phyloP scores from a whole-genome alignment of 257 asterid genomes.

The Ilex aquifolium region DNA sequence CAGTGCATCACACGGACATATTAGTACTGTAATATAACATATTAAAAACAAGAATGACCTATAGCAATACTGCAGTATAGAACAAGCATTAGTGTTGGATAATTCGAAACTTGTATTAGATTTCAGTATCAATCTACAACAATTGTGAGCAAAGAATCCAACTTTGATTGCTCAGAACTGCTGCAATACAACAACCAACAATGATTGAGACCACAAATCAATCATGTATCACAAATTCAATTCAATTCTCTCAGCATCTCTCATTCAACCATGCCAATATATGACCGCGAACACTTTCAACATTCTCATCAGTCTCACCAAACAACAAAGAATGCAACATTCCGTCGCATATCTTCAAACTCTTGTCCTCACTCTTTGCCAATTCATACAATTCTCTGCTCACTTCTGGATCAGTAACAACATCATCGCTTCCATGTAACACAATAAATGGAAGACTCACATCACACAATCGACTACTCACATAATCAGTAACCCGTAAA shows the following conservation, averaged over 20 bases:
- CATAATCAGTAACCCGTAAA: slow-evolving; percentile 64
- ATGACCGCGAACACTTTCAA: slow-evolving; percentile 58
- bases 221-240: neutral
- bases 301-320: slow-evolving; percentile 87
- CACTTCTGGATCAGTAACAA: slow-evolving; percentile 82
- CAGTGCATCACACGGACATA: too few species aligned
- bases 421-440: slow-evolving; percentile 78
- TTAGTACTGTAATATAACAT: too few species aligned
- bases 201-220: neutral
- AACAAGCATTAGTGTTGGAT: too few species aligned
- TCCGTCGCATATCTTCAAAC: slow-evolving; percentile 69
- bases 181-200: too few species aligned
- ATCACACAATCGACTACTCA: slow-evolving; percentile 44
- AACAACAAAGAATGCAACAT: slow-evolving; percentile 91
- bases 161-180: too few species aligned
- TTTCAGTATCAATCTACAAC: too few species aligned
- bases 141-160: too few species aligned
- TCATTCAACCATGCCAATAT: slow-evolving; percentile 64
- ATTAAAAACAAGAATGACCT: too few species aligned
- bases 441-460: slow-evolving; percentile 63
- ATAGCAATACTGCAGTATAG: too few species aligned
- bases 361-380: slow-evolving; percentile 76
- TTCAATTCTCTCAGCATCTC: slow-evolving; percentile 20
- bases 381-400: slow-evolving; percentile 65
- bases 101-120: too few species aligned